Base-by-base conservation (phyloP, 2,329 filamentous ascomycete genomes). In the Aspergillus glaucus region DNA sequence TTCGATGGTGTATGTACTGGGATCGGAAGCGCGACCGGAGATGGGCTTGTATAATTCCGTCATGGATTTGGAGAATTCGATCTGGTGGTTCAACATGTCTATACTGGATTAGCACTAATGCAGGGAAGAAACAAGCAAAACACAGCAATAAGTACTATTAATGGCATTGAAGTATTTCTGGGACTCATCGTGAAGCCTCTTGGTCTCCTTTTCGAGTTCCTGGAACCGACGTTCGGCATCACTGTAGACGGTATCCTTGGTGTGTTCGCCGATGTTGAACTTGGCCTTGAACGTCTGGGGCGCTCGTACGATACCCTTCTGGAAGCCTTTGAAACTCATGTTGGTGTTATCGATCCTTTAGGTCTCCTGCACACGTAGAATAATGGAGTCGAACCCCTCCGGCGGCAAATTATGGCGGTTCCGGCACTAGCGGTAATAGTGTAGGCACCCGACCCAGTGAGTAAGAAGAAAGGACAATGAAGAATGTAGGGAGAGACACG, bases 31-130 rank as follows among this genome's bases (percentile, higher is more conserved):
- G 65, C 93, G 87, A 48, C 93, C 93, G 48, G 92, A 96, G 62
- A 98, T 98, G 59, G 93, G 93, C 69, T 95, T 95, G 79, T 98
- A 98, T 62, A 98, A 86, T 71, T 98, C 93, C 55, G 87, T 86
- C 76, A 95, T 92, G 57, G 91, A 88, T 73, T 95, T 84, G 61
- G 92, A 95, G 75, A 98, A 98, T 68, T 95, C 92, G 72, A 98
- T 97, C 75, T 98, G 93, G 73, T 97, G 91, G 65, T 78, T 82
- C 62, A 98, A 81, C 93, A 98, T 98, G 77, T 87, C 80, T 83
- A 36, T 32, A 26, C 24, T 28, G 49, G 26, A 53, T 48, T 43
- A 34, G 45, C 19, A 36, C 14, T 15, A 24, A 44, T 32, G 14
- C 26, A 12, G 17, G 17, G 34, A 19, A 43, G 24, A 41, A 48